These are phyloP conservation scores for Hericium alpestre DNA, from an alignment of 768 basidiomycete species.

Conservation along the genomic window DNA sequence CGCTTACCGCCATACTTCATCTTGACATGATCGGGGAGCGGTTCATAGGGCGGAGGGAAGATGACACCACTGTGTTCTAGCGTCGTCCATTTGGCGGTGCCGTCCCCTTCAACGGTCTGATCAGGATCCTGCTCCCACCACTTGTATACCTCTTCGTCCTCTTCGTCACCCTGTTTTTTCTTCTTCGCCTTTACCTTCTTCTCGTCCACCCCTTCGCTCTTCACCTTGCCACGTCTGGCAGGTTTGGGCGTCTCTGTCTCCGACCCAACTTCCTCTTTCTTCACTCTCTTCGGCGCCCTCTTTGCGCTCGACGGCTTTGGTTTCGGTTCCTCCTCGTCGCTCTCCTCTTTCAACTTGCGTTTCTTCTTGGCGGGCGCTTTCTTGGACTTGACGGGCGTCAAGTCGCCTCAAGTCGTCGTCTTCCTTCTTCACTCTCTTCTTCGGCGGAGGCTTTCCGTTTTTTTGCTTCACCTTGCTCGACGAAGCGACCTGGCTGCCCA, in stretches of 20 bases:
- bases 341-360: conserved; percentile 40
- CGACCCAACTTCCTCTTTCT: conserved; percentile 45
- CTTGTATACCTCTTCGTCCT: conserved; percentile 62
- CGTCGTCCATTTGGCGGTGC: conserved; percentile 84
- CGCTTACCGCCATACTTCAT: conserved; percentile 88
- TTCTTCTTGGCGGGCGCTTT: conserved; percentile 18
- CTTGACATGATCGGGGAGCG: conserved; percentile 72
- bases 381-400: conserved; percentile 20
- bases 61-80: conserved; percentile 90
- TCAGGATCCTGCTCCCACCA: conserved; percentile 67
- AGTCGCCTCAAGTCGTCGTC: conserved; percentile 20
- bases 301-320: conserved; percentile 20
- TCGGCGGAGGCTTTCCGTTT: conserved; percentile 35
- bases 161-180: conserved; percentile 49
- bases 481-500: conserved; percentile 13
- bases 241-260: conserved; percentile 26
- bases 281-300: conserved; percentile 31
- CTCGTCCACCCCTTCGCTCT: conserved; percentile 20
- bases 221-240: conserved; percentile 32
- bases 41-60: conserved; percentile 91
- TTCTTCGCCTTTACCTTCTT: conserved; percentile 42
- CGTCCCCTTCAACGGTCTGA: conserved; percentile 60
- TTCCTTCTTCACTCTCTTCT: conserved; percentile 35
- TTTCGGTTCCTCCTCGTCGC: conserved; percentile 33
- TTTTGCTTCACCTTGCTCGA: conserved; percentile 12